Evolutionary conservation across 2,329 filamentous ascomycete genomes (phyloP).

Genomic region (Venturia aucupariae): DNA sequence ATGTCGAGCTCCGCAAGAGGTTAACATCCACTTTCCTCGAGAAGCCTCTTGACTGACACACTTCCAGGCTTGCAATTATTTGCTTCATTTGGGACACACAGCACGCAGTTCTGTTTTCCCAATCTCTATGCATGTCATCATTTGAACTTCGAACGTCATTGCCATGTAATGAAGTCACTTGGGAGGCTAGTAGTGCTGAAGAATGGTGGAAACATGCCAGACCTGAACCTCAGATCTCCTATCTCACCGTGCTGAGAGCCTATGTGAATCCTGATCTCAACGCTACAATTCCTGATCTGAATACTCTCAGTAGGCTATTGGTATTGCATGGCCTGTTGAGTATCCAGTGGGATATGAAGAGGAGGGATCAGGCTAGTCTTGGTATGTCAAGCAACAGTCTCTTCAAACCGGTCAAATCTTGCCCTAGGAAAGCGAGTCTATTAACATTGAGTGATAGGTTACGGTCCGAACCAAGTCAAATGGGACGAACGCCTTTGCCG

Average conservation of each 20-base stretch:
- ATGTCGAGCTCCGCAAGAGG: conserved; percentile 51
- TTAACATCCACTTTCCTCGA: conserved; percentile 18
- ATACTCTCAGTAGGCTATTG: conserved; percentile 44
- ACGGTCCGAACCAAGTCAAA: conserved; percentile 28
- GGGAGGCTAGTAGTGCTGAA: conserved; percentile 48
- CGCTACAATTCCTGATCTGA: conserved; percentile 33
- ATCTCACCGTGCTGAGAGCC: conserved; percentile 45
- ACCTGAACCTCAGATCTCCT: conserved; percentile 30
- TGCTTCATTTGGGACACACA: conserved; percentile 61
- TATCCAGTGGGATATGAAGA: conserved; percentile 52
- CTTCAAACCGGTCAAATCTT: too few relatives aligned
- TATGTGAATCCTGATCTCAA: conserved; percentile 41
- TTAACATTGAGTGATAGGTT: conserved; percentile 16
- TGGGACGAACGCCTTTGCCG: conserved; percentile 45
- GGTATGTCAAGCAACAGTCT: conserved; percentile 27
- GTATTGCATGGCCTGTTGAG: conserved; percentile 55
- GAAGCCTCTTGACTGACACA: neutral
- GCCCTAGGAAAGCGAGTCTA: too few relatives aligned
- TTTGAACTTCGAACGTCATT: conserved; percentile 51
- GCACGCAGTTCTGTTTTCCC: conserved; percentile 56
- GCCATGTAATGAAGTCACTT: conserved; percentile 45
- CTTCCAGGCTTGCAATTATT: conserved; percentile 41
- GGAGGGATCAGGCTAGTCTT: conserved; percentile 52
- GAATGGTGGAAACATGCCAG: conserved; percentile 40
- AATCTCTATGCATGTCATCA: conserved; percentile 56